Base-by-base conservation (phyloP, 1,284 basidiomycete genomes). In the Trametes versicolor region DNA sequence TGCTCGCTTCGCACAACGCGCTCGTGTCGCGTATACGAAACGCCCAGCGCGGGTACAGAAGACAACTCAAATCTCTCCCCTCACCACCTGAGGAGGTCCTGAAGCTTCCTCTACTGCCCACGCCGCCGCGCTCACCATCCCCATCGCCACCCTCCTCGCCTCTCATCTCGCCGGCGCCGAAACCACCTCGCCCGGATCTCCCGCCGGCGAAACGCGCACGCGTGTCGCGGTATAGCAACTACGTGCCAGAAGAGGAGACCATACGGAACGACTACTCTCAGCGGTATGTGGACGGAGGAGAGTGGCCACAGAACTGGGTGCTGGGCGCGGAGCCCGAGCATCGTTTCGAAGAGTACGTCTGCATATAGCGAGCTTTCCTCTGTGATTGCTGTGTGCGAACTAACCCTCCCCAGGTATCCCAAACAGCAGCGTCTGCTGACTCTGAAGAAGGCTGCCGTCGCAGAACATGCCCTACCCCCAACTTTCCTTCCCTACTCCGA, bases 231-330 rank as follows among this genome's bases (percentile, higher is more conserved):
- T 94, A 93, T 70, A 72, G 73, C 48, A 95, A 95, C 73, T 96
- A 96, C 71, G 85, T 95, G 13, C 89, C 93, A 1, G 92, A 95
- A 70, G 97, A 98, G 75, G 95, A 98, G 75, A 97, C 95, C 0
- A 92, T 99, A 52, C 85, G 96, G 58, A 99, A 98, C 75, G 96
- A 99, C 80, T 97, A 98, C 74, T 94, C 93, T 1, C 91, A 93
- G 77, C 83, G 91, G 71, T 99, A 97, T 77, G 94, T 97, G 48
- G 91, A 94, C 69, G 87, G 92, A 2, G 96, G 96, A 9, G 91
- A 94, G 70, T 94, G 94, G 88, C 94, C 95, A 1, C 94, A 96
- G 77, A 91, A 97, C 74, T 94, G 91, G 87, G 92, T 98, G 17
- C 81, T 95, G 6, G 95, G 95, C 32, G 93, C 94, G 2, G 91